Conservation (phyloP, 1,139 yeast genomes). For the Protomyces arabidopsidicola region DNA sequence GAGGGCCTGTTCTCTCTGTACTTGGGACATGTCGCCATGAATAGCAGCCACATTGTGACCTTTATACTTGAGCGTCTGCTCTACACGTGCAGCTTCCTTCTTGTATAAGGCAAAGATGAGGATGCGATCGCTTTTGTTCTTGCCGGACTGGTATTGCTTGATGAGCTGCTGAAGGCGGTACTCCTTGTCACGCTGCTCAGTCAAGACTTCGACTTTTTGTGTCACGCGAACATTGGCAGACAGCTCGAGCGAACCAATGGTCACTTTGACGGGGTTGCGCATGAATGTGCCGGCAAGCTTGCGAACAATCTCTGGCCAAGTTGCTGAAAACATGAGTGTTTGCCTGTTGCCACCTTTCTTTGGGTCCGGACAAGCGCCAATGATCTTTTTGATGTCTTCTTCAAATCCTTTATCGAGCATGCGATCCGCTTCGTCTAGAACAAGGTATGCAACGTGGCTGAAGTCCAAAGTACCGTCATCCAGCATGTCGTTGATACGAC, state of each 20-base stretch:
- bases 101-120: slow-evolving; percentile 90
- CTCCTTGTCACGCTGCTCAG: slow-evolving; percentile 75
- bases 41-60: slow-evolving; percentile 85
- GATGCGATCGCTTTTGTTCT: slow-evolving; percentile 65
- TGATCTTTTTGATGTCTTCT: slow-evolving; percentile 83
- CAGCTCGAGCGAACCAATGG: slow-evolving; percentile 81
- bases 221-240: slow-evolving; percentile 58
- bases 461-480: slow-evolving; percentile 82
- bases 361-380: slow-evolving; percentile 49
- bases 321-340: slow-evolving; percentile 84
- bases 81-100: slow-evolving; percentile 92
- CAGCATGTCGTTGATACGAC: slow-evolving; percentile 83
- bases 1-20: slow-evolving; percentile 83
- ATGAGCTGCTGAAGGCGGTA: slow-evolving; percentile 65
- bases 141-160: slow-evolving; percentile 63
- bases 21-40: slow-evolving; percentile 92
- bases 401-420: slow-evolving; percentile 97
- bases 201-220: slow-evolving; percentile 84
- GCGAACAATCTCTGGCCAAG: slow-evolving; percentile 90
- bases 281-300: slow-evolving; percentile 85
- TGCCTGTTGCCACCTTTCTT: slow-evolving; percentile 49
- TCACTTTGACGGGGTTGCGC: slow-evolving; percentile 74
- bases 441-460: slow-evolving; percentile 65
- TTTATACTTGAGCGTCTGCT: slow-evolving; percentile 63
- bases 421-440: slow-evolving; percentile 95